Evolutionary conservation across 2,329 filamentous ascomycete species (phyloP).

Genomic region (Paradendryphiella salina): DNA sequence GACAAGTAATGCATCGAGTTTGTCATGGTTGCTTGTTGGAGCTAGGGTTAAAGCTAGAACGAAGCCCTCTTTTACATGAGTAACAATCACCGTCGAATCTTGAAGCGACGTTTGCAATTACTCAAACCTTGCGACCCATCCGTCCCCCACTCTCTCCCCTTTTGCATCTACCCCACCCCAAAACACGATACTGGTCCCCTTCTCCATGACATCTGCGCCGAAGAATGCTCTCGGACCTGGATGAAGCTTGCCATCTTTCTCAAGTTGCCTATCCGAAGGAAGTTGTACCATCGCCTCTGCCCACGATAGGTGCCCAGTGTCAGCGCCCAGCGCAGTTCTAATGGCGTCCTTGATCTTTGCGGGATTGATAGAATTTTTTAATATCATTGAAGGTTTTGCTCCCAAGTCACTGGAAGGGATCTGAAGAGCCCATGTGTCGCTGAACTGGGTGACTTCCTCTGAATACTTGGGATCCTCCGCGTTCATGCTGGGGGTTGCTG

Average conservation of each 20-base stretch:
- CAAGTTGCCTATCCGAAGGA: conserved; percentile 37
- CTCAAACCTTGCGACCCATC: conserved; percentile 49
- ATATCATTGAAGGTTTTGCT: conserved; percentile 23
- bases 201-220: conserved; percentile 47
- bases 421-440: conserved; percentile 53
- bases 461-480: conserved; percentile 14
- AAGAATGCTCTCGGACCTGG: conserved; percentile 51
- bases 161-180: conserved; percentile 52
- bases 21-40: too few relatives aligned
- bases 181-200: conserved; percentile 43
- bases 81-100: too few relatives aligned
- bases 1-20: too few relatives aligned
- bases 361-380: conserved; percentile 46
- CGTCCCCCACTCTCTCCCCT: conserved; percentile 50
- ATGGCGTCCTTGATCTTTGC: conserved; percentile 52
- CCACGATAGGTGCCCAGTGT: conserved; percentile 49
- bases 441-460: conserved; percentile 38
- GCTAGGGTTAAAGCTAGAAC: too few relatives aligned
- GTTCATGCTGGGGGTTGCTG: neutral
- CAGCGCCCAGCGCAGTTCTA: conserved; percentile 46
- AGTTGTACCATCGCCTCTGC: conserved; percentile 48
- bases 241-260: conserved; percentile 49
- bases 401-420: conserved; percentile 45
- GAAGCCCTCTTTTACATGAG: too few relatives aligned
- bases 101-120: conserved; percentile 9